These are phyloP conservation scores for Hymenoscyphus scutula DNA, from an alignment of 2,329 filamentous ascomycete species.

Conservation along the genomic window DNA sequence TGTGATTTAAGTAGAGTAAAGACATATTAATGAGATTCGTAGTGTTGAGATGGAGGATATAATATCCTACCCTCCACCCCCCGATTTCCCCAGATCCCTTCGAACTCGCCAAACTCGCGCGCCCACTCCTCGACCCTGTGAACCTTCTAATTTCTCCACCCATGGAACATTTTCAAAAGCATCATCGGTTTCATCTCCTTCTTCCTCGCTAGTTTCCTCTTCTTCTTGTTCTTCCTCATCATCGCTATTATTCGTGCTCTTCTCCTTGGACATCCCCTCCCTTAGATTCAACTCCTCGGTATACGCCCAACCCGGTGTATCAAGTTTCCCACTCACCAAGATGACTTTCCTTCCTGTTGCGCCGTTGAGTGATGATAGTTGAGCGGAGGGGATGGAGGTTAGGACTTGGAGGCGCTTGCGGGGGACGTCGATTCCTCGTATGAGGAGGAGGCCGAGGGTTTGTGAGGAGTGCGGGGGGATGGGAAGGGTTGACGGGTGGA, in stretches of 20 bases:
- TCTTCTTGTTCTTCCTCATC: constrained; percentile 26
- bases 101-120: constrained; percentile 63
- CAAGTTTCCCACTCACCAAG: constrained; percentile 66
- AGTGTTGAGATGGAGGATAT: too few relatives aligned
- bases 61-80: neutral
- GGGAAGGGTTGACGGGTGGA: constrained; percentile 53
- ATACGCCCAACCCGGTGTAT: constrained; percentile 68
- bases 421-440: constrained; percentile 65
- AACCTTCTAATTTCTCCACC: constrained; percentile 56
- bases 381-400: constrained; percentile 51
- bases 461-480: constrained; percentile 60
- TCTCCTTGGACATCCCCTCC: constrained; percentile 17
- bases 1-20: too few relatives aligned
- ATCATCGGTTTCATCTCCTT: constrained; percentile 22
- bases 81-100: constrained; percentile 53
- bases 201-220: constrained; percentile 10
- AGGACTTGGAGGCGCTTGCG: constrained; percentile 59
- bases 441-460: constrained; percentile 62
- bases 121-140: constrained; percentile 55
- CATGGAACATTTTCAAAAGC: constrained; percentile 48
- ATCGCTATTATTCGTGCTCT: constrained; percentile 20
- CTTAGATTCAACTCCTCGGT: constrained; percentile 56
- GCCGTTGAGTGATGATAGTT: constrained; percentile 42
- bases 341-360: constrained; percentile 52
- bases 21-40: too few relatives aligned